These are phyloP conservation scores for Ganoderma resinaceum DNA, from an alignment of 1,284 basidiomycete species.

Conservation along the genomic window DNA sequence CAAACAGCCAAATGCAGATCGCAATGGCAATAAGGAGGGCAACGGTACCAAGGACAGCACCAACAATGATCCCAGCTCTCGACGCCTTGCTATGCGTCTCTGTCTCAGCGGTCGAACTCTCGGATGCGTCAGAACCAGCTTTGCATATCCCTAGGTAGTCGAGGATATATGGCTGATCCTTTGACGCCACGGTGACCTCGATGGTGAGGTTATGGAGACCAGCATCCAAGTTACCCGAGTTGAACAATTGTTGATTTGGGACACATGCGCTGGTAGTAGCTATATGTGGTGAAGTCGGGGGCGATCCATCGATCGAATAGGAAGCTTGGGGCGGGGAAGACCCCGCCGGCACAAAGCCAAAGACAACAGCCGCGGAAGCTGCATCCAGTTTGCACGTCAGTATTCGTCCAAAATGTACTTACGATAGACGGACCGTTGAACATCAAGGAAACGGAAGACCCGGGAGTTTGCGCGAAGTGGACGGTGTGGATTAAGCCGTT, in stretches of 20 bases:
- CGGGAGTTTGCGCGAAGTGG: constrained; percentile 24
- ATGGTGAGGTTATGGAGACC: constrained; percentile 47
- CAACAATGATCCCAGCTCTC: constrained; percentile 22
- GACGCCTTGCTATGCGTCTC: not conserved
- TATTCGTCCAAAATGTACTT: no score
- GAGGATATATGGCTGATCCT: constrained; percentile 46
- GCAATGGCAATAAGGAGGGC: constrained; percentile 26
- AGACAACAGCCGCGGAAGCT: constrained; percentile 28
- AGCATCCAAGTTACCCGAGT: constrained; percentile 38
- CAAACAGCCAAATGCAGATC: constrained; percentile 21
- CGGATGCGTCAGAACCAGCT: constrained; percentile 18
- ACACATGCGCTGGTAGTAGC: constrained; percentile 43
- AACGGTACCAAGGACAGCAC: constrained; percentile 25
- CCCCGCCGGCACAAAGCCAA: constrained; percentile 50
- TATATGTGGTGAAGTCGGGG: constrained; percentile 43
- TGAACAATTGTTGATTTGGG: constrained; percentile 52
- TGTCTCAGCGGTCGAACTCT: not conserved
- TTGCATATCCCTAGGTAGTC: constrained; percentile 45
- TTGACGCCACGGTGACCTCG: constrained; percentile 40
- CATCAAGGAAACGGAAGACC: constrained; percentile 37
- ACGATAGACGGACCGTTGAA: constrained; percentile 45
- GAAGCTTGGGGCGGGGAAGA: constrained; percentile 38
- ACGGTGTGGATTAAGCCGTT: constrained; percentile 24
- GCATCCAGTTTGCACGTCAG: not conserved
- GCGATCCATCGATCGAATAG: constrained; percentile 46